These are phyloP conservation scores for Erysimum pusillum DNA, from an alignment of 441 rosid species.

Conservation along the genomic window DNA sequence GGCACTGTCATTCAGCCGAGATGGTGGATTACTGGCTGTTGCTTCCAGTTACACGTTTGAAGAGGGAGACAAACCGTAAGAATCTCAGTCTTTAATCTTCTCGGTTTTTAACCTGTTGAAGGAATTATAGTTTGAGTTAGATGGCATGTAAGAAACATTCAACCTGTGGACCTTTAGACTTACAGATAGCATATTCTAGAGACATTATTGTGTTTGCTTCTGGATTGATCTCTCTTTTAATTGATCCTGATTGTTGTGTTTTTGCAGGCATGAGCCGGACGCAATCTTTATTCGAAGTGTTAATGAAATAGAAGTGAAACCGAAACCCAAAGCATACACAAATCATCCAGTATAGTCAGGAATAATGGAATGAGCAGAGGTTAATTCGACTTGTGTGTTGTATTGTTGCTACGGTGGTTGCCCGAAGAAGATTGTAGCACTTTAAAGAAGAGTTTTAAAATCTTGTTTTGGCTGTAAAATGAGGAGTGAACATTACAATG, in stretches of 20 bases:
- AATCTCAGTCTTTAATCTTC: not conserved
- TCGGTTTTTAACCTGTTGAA: not conserved
- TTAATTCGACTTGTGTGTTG: conserved; percentile 12
- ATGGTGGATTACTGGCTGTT: conserved; percentile 90
- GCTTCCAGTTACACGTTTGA: conserved; percentile 96
- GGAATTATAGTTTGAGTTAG: not conserved
- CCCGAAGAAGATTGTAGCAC: not conserved
- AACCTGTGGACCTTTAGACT: not conserved
- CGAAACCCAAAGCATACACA: conserved; percentile 83
- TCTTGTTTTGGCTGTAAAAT: conserved; percentile 36
- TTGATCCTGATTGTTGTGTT: conserved; percentile 20
- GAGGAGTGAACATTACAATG: conserved; percentile 13
- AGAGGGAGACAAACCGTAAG: conserved; percentile 94
- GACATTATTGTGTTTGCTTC: not conserved
- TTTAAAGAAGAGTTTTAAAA: not conserved
- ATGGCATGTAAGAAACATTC: not conserved
- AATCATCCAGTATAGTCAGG: conserved; percentile 68
- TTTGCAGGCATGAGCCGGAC: conserved; percentile 86
- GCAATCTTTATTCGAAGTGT: conserved; percentile 72
- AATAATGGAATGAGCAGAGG: not conserved
- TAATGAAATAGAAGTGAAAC: conserved; percentile 87
- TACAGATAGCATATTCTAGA: not conserved
- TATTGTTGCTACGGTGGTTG: conserved; percentile 13
- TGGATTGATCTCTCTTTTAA: not conserved
- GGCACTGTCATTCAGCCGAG: conserved; percentile 91